Conservation (phyloP, 1,284 basidiomycete genomes). For the Entoloma clypeatum region DNA sequence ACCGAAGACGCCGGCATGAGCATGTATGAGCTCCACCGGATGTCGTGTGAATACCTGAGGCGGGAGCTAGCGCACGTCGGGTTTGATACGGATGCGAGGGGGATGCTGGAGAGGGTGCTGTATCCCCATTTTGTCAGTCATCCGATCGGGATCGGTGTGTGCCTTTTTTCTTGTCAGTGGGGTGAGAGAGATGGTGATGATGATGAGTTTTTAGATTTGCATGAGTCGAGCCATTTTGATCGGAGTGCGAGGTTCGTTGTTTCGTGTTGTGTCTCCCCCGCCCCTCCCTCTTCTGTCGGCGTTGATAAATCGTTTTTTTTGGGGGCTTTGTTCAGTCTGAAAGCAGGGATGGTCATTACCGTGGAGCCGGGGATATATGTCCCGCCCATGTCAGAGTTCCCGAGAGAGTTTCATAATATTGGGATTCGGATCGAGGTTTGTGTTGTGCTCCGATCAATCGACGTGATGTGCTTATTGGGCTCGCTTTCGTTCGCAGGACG, state of each 20-base stretch:
- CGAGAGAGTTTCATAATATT: constrained; percentile 83
- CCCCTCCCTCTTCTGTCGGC: too few species aligned
- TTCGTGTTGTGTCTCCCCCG: constrained; percentile 3
- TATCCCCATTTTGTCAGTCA: constrained; percentile 90
- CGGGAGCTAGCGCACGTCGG: constrained; percentile 81
- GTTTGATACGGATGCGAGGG: constrained; percentile 62
- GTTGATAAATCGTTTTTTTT: not conserved
- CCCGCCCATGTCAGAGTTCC: constrained; percentile 72
- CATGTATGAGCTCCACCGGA: constrained; percentile 78
- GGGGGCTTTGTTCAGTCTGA: constrained; percentile 38
- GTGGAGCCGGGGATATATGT: constrained; percentile 86
- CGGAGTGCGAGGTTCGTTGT: constrained; percentile 37
- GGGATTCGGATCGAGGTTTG: constrained; percentile 85
- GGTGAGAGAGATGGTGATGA: constrained; percentile 2
- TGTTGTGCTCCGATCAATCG: constrained; percentile 6
- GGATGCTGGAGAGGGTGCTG: constrained; percentile 70
- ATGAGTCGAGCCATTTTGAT: constrained; percentile 63
- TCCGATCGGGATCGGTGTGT: constrained; percentile 77
- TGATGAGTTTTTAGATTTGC: constrained; percentile 54
- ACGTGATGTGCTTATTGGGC: constrained; percentile 1
- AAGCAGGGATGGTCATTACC: constrained; percentile 84
- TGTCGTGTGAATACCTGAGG: constrained; percentile 68
- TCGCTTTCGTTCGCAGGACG: constrained; percentile 53
- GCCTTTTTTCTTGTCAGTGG: constrained; percentile 4
- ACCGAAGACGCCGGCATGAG: constrained; percentile 41